phyloP scores from a whole-genome alignment of 345 rosid species.

The Ceriops decandra region DNA sequence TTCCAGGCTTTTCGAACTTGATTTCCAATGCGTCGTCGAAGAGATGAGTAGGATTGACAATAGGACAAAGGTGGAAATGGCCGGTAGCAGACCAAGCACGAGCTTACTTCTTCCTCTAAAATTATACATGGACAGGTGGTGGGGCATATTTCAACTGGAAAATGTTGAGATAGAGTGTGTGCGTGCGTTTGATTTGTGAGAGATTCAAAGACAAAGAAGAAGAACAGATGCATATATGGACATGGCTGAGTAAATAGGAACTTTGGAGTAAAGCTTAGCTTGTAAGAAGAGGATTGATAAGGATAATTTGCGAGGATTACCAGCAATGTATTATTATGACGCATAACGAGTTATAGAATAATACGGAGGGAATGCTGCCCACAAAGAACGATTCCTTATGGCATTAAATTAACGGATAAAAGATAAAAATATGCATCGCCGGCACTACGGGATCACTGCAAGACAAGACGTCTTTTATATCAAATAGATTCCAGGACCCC shows the following conservation, averaged over 20 bases:
- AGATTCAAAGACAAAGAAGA: neutral
- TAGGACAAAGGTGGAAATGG: slow-evolving; percentile 17
- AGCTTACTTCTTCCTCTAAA: slow-evolving; percentile 10
- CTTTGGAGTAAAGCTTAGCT: neutral
- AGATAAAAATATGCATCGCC: too few species aligned
- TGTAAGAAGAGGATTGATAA: too few species aligned
- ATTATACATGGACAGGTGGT: slow-evolving; percentile 13
- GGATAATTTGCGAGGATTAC: too few species aligned
- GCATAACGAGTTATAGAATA: too few species aligned
- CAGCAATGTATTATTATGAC: too few species aligned
- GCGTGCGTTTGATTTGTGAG: neutral
- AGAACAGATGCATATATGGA: neutral
- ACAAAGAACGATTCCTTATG: too few species aligned
- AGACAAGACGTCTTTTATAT: neutral
- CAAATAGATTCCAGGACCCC: neutral
- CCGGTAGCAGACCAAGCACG: slow-evolving; percentile 20
- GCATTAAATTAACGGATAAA: too few species aligned
- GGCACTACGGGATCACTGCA: too few species aligned
- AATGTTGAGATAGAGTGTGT: neutral
- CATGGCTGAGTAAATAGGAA: neutral
- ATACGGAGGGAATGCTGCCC: too few species aligned
- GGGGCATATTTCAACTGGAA: neutral
- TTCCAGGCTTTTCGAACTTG: slow-evolving; percentile 15
- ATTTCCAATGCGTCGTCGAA: neutral
- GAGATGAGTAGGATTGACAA: slow-evolving; percentile 11